phyloP scores from a whole-genome alignment of 176 grass and related monocot species.

The Musa itinerans region DNA sequence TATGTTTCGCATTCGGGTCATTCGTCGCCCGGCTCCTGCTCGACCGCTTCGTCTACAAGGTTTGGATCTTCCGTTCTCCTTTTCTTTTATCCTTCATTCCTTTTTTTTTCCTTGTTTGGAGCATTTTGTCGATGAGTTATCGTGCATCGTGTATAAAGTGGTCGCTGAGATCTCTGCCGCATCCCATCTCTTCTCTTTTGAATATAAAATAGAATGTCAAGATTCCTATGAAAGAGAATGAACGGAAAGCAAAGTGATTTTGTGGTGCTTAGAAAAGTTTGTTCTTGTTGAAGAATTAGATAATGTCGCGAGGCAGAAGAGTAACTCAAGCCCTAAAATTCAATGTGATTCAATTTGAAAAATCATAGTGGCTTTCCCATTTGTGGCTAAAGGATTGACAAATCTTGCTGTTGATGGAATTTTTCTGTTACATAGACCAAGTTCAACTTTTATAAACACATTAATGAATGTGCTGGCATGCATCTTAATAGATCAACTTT shows the following conservation, averaged over 20 bases:
- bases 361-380: too few relatives aligned
- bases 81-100: not conserved
- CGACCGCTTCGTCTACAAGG: slow-evolving; percentile 81
- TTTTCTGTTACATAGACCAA: not conserved
- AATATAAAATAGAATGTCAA: not conserved
- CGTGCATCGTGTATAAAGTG: not conserved
- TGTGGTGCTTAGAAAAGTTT: too few relatives aligned
- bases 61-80: slow-evolving; percentile 3
- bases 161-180: not conserved
- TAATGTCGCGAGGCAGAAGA: too few relatives aligned
- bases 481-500: not conserved
- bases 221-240: not conserved
- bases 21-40: slow-evolving; percentile 67
- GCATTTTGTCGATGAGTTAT: not conserved
- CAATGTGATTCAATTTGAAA: not conserved
- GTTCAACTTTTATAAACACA: not conserved
- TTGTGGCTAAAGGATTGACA: too few relatives aligned
- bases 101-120: not conserved
- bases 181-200: not conserved
- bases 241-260: too few relatives aligned
- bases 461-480: not conserved
- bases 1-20: slow-evolving; percentile 62
- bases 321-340: too few relatives aligned
- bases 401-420: too few relatives aligned
- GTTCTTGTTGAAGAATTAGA: too few relatives aligned